These are phyloP conservation scores for Adansonia grandidieri DNA, from an alignment of 441 rosid species.

Conservation along the genomic window DNA sequence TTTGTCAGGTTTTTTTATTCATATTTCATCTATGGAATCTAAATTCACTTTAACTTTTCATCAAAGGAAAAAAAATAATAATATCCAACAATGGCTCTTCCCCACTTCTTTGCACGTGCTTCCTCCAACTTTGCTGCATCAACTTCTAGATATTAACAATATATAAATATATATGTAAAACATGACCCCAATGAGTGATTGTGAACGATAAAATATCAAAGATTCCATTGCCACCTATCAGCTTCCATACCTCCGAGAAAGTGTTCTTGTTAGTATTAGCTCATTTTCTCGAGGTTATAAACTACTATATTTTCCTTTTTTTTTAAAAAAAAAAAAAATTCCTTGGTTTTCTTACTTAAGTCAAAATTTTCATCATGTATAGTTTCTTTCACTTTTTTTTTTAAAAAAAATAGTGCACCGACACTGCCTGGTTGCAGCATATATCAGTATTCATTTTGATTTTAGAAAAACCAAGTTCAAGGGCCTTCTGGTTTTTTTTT, in stretches of 20 bases:
- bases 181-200: conserved; percentile 35
- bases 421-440: conserved; percentile 37
- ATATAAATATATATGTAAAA: conserved; percentile 29
- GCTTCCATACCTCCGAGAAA: conserved; percentile 26
- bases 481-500: conserved; percentile 19
- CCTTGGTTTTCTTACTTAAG: conserved; percentile 32
- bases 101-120: conserved; percentile 42
- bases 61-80: conserved; percentile 51
- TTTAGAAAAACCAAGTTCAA: conserved; percentile 24
- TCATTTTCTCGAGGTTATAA: conserved; percentile 38
- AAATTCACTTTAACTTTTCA: conserved; percentile 30
- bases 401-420: conserved; percentile 25
- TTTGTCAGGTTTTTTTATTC: conserved; percentile 23
- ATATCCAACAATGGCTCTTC: conserved; percentile 28
- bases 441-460: conserved; percentile 36
- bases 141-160: conserved; percentile 30
- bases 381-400: conserved; percentile 30
- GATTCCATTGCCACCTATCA: conserved; percentile 44
- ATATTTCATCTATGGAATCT: conserved; percentile 45
- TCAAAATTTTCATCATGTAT: conserved; percentile 48
- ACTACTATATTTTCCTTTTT: neutral
- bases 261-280: conserved; percentile 9
- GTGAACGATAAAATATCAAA: conserved; percentile 44
- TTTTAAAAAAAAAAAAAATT: neutral
- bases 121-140: conserved; percentile 38